phyloP scores from a whole-genome alignment of 805 yeast species.

The Torulaspora franciscae region DNA sequence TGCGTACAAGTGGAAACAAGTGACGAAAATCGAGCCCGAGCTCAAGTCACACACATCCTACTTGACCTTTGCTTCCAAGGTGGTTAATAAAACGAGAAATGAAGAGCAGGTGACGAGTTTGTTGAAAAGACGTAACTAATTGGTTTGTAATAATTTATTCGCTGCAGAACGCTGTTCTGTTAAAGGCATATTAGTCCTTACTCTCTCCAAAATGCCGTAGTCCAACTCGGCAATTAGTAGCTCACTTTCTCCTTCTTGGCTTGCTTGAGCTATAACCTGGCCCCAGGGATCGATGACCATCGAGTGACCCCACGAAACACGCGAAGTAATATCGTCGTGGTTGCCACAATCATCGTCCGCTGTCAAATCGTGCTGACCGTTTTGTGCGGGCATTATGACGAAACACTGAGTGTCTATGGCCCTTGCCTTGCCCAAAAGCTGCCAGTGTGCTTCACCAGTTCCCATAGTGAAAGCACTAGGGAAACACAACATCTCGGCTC shows the following conservation, averaged over 20 bases:
- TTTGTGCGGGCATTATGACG: constrained; percentile 86
- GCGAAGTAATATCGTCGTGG: constrained; percentile 7
- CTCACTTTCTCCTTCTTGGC: constrained; percentile 40
- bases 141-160: not conserved
- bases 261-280: constrained; percentile 55
- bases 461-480: constrained; percentile 92
- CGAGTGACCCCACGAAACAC: constrained; percentile 84
- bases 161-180: constrained; percentile 61
- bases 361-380: constrained; percentile 63
- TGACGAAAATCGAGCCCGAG: constrained; percentile 79
- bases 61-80: constrained; percentile 75
- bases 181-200: constrained; percentile 71
- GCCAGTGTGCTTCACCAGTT: constrained; percentile 93
- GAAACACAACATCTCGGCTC: constrained; percentile 72
- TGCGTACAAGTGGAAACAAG: constrained; percentile 72
- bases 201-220: constrained; percentile 41
- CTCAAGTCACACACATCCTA: constrained; percentile 92
- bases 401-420: constrained; percentile 87
- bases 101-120: constrained; percentile 11
- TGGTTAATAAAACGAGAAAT: constrained; percentile 25
- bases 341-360: constrained; percentile 34
- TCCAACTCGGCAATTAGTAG: constrained; percentile 66
- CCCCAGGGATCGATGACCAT: constrained; percentile 94
- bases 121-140: not conserved
- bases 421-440: constrained; percentile 67